Evolutionary conservation across 352 stramenopile species (phyloP), one percentile per base, ranked within the genome.

Genomic region (Pythium utonaiense): DNA sequence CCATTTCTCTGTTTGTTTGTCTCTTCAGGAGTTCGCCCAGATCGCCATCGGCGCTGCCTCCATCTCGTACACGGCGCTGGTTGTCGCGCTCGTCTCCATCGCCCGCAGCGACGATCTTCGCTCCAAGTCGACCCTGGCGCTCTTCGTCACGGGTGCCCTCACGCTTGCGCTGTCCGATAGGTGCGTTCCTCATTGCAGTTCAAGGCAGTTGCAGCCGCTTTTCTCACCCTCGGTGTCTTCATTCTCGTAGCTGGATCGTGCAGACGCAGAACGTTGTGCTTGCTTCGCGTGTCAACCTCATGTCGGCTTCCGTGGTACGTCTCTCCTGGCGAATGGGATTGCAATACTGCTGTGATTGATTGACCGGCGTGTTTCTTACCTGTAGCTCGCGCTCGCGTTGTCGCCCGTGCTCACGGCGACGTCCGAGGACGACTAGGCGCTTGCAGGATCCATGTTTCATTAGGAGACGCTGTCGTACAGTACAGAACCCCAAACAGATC

Each of bases 81-180:
- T 88, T 6, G 48, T 88, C 48, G 70, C 78, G 14, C 45, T 90
- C 21, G 63, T 74, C 6, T 63, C 64, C 12, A 74, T 83, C 40
- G 56, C 84, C 19, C 76, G 70, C 56, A 77, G 65, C 22, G 77
- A 91, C 57, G 66, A 86, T 40, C 49, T 74, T 12, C 62, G 71
- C 21, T 87, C 78, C 38, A 90, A 82, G 51, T 54, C 75, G 60
- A 82, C 80, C n/a, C 70, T 89, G 30, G 63, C 57, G 22, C 57
- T 78, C 42, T 73, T 89, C 31, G 44, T 64, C 22, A 34, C 75
- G 4, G 78, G 72, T n/a, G 38, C 62, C 3, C 47, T 78, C 13
- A 62, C 66, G 16, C 73, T 91, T 27, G 81, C 88, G 54, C 70
- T 89, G 53, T 82, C 82, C n/a, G 82, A 91, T 67, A 89, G 79